Evolutionary conservation across 2,329 filamentous ascomycete genomes (phyloP), one percentile per base, ranked within the genome.

Genomic region (Cryphonectria parasitica): DNA sequence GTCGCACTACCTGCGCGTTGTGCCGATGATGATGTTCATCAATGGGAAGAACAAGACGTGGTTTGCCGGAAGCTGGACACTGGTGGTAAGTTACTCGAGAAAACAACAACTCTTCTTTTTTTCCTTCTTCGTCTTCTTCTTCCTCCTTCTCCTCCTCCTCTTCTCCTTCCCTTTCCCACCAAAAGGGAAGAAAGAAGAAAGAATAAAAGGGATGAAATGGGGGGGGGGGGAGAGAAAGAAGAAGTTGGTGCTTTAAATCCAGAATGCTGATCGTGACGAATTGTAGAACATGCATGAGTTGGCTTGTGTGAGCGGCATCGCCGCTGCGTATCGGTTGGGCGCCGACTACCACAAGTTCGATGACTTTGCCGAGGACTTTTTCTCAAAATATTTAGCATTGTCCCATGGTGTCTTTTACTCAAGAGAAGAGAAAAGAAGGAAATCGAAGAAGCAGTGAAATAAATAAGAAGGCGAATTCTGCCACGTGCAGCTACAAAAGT

Each of bases 1-100:
- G 85, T 87, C 88, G 45, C 89, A 91, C 75, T 91, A 90, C 75
- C 76, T 87, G 1, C 84, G 88, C 45, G 89, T 91, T 1, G 89
- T 94, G 1, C 91, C 91, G 0, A 89, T 89, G 73, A 87, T 94
- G 85, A 91, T 91, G 90, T 87, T 91, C 34, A 84, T 94, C 3
- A 90, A 94, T 73, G 90, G 90, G 0, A 86, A 83, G 72, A 88
- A 88, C 36, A 82, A 83, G 64, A 93, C 91, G 0, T 82, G 84
- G 31, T 92, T 88, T 76, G 90, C 90, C 0, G 88, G 88, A 1
- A 86, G 86, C 8, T 93, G 90, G 91, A 92, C 91, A 0, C 81
- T 93, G 69, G 87, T 92, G 67, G 88, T 91, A 77, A 77, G 82
- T 79, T 74, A 19, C 19, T n/a, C 31, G 31, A 1, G 28, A 7